These are phyloP conservation scores for Ascochyta fabae DNA, from an alignment of 2,329 filamentous ascomycete genomes.

Conservation along the genomic window DNA sequence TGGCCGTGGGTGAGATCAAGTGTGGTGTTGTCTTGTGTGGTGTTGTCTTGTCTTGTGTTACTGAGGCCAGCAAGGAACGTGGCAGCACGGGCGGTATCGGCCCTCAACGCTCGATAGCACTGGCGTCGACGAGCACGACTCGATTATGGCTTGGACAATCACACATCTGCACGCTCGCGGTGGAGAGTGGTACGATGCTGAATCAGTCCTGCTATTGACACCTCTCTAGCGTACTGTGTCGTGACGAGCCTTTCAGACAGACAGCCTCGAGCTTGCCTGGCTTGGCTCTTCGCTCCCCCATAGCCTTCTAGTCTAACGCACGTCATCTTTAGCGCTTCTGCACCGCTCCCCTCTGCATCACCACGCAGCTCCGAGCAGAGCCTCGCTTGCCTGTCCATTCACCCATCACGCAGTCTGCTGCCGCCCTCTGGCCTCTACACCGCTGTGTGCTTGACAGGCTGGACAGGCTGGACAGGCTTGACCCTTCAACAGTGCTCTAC, in stretches of 20 bases:
- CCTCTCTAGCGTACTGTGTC: slow-evolving; percentile 9
- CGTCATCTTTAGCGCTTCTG: slow-evolving; percentile 17
- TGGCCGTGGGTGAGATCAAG: not conserved
- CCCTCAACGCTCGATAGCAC: slow-evolving; percentile 11
- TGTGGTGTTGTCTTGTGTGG: not conserved
- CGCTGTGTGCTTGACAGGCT: not conserved
- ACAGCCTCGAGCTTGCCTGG: not conserved
- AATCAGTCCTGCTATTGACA: slow-evolving; percentile 6
- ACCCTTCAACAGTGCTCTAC: not conserved
- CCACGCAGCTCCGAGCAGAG: slow-evolving; percentile 6
- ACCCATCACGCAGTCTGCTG: slow-evolving; percentile 3
- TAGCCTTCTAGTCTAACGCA: slow-evolving; percentile 13
- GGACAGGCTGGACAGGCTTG: slow-evolving; percentile 1
- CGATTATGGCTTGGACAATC: not conserved
- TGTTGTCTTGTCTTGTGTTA: not conserved
- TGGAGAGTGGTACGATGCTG: slow-evolving; percentile 9
- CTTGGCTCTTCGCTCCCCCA: slow-evolving; percentile 8
- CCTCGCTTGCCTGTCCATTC: not conserved
- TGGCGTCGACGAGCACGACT: slow-evolving; percentile 4
- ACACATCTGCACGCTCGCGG: not conserved
- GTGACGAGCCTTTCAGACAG: not conserved
- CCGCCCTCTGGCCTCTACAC: slow-evolving; percentile 1
- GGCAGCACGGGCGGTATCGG: slow-evolving; percentile 12
- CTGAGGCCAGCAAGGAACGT: slow-evolving; percentile 1
- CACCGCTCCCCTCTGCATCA: slow-evolving; percentile 4